Conservation (phyloP, 148 eudicot genomes). For the Selenicereus undatus region DNA sequence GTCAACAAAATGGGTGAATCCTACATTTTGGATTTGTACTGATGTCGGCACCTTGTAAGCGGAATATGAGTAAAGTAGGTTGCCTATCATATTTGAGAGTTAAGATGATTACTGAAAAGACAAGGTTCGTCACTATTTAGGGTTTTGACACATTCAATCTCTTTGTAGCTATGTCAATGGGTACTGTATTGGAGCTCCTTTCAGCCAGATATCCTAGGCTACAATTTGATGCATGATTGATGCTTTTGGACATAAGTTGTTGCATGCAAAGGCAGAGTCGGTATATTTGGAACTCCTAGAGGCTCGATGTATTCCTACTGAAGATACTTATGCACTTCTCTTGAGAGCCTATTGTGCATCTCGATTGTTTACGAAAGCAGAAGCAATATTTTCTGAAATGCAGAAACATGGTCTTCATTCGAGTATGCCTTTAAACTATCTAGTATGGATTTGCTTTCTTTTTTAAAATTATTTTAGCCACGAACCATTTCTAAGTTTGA, state of each 20-base stretch:
- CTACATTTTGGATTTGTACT: neutral
- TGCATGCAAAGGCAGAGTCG: conserved; percentile 54
- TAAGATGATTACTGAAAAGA: neutral
- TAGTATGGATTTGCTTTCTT: neutral
- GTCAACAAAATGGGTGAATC: neutral
- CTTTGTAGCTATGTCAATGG: conserved; percentile 76
- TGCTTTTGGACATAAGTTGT: conserved; percentile 68
- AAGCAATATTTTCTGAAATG: conserved; percentile 74
- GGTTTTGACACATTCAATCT: neutral
- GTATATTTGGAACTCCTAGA: conserved; percentile 62
- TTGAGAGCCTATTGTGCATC: conserved; percentile 65
- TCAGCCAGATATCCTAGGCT: conserved; percentile 64
- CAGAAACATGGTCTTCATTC: conserved; percentile 49
- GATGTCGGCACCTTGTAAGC: neutral
- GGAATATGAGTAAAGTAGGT: neutral
- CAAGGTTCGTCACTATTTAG: neutral
- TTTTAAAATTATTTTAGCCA: neutral
- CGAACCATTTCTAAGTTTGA: neutral
- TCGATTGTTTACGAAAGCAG: conserved; percentile 61
- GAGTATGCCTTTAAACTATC: conserved; percentile 40
- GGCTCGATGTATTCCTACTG: conserved; percentile 72
- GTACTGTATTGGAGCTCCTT: conserved; percentile 62
- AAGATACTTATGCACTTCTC: conserved; percentile 84
- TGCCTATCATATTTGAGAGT: neutral
- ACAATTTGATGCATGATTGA: conserved; percentile 80